Evolutionary conservation across 371 early-diverging fungal genomes (phyloP).

Genomic region (Mortierella sp.): DNA sequence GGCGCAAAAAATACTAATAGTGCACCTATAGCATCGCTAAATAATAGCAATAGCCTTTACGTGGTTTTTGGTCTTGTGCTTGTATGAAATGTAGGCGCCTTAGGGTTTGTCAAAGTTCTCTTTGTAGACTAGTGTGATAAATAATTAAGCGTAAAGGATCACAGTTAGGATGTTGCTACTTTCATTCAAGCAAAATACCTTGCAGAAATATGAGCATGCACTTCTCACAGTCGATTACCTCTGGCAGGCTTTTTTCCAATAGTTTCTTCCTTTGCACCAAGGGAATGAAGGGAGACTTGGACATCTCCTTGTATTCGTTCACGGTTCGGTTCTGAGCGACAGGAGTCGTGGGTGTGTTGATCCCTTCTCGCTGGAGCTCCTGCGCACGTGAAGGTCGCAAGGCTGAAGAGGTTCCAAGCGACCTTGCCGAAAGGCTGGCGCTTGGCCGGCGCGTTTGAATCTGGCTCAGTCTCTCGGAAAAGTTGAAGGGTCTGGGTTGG

Average conservation of each 20-base stretch:
- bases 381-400: not conserved
- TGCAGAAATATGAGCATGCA: not conserved
- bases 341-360: constrained; percentile 2
- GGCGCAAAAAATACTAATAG: not conserved
- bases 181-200: not conserved
- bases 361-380: not conserved
- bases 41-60: constrained; percentile 6
- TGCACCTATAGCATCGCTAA: not conserved
- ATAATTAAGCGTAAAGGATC: not conserved
- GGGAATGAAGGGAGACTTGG: constrained; percentile 30
- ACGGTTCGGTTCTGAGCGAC: constrained; percentile 15
- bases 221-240: not conserved
- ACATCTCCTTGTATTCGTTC: constrained; percentile 34
- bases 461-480: constrained; percentile 26
- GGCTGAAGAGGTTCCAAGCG: not conserved
- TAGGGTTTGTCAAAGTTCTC: constrained; percentile 22
- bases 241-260: constrained; percentile 13
- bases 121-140: not conserved
- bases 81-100: constrained; percentile 27
- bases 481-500: constrained; percentile 28
- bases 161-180: not conserved
- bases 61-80: constrained; percentile 20
- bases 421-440: constrained; percentile 1
- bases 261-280: constrained; percentile 23
- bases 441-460: constrained; percentile 1